Conservation (phyloP, 176 grass and related monocot species). For the Musa schizocarpa region DNA sequence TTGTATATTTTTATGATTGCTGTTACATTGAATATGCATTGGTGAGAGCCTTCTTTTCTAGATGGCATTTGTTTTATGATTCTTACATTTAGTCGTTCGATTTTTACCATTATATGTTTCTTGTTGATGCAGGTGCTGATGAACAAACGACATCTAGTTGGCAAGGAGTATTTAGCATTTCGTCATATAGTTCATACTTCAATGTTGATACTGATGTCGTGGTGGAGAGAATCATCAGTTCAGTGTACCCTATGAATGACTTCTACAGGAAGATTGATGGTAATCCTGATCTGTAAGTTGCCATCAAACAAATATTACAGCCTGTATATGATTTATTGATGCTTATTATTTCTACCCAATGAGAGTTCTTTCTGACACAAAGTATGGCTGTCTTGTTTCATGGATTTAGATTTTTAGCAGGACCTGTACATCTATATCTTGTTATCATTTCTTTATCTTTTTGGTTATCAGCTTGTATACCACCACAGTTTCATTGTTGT, state of each 20-base stretch:
- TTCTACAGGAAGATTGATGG: constrained; percentile 83
- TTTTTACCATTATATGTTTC: constrained; percentile 6
- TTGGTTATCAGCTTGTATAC: too few relatives aligned
- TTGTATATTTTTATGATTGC: background rate
- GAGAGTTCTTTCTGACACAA: background rate
- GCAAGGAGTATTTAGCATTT: constrained; percentile 83
- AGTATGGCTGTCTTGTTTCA: background rate
- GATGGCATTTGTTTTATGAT: background rate
- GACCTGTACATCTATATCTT: too few relatives aligned
- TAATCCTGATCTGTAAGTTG: constrained; percentile 93
- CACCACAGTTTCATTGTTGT: too few relatives aligned
- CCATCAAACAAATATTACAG: constrained; percentile 9
- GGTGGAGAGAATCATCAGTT: constrained; percentile 64
- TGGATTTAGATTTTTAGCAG: background rate
- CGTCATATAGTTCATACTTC: constrained; percentile 90
- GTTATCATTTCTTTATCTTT: too few relatives aligned
- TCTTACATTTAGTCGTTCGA: background rate
- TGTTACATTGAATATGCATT: background rate
- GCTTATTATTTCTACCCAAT: background rate
- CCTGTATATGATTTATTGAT: constrained; percentile 7
- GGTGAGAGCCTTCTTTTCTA: background rate
- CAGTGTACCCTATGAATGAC: constrained; percentile 69
- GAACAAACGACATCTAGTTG: constrained; percentile 55
- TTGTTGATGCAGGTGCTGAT: constrained; percentile 52
- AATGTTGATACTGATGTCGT: constrained; percentile 92